phyloP scores from a whole-genome alignment of 768 basidiomycete species.

The Sutorius australiensis region DNA sequence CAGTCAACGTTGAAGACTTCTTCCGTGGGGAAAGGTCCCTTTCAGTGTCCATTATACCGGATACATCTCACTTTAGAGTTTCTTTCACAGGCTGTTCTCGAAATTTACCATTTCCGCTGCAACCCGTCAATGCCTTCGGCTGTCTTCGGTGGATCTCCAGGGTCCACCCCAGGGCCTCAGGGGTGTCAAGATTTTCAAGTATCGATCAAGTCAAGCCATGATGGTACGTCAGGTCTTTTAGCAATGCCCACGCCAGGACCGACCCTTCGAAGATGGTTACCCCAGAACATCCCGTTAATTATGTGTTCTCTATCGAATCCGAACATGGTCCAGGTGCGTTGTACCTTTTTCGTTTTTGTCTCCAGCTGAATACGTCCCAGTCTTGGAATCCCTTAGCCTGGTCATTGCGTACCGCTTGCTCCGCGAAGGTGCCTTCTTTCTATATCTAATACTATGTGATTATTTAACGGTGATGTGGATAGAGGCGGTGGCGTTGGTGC shows the following conservation, averaged over 20 bases:
- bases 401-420: conserved; percentile 74
- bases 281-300: conserved; percentile 70
- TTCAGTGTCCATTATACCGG: background rate
- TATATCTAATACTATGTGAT: background rate
- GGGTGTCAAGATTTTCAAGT: conserved; percentile 50
- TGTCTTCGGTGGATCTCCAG: conserved; percentile 57
- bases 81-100: conserved; percentile 67
- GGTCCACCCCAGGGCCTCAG: conserved; percentile 41
- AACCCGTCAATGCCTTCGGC: conserved; percentile 73
- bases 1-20: conserved; percentile 95
- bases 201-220: conserved; percentile 44
- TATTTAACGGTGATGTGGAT: conserved; percentile 8
- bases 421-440: conserved; percentile 61
- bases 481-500: conserved; percentile 70
- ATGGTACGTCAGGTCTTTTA: conserved; percentile 38
- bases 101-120: conserved; percentile 88
- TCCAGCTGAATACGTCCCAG: conserved; percentile 35
- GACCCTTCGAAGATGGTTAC: conserved; percentile 60
- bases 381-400: conserved; percentile 58
- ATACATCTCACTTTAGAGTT: background rate
- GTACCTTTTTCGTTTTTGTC: conserved; percentile 3
- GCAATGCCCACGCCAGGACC: background rate
- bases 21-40: conserved; percentile 78
- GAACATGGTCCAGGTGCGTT: conserved; percentile 52
- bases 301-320: conserved; percentile 77